Evolutionary conservation across 2,329 filamentous ascomycete species (phyloP).

Genomic region (Cercospora sp.): DNA sequence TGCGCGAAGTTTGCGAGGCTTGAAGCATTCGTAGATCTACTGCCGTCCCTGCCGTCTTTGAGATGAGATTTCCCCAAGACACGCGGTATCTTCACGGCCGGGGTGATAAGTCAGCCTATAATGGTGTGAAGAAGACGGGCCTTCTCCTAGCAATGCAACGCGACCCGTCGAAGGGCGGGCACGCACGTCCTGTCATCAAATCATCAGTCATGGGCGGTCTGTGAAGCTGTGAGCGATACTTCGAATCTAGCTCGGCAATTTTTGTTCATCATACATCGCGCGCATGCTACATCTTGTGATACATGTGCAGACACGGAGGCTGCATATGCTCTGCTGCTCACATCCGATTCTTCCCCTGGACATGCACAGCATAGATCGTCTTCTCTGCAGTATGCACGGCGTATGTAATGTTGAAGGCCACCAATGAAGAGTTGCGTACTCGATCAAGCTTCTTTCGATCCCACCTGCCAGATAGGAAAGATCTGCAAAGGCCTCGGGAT

Average conservation of each 20-base stretch:
- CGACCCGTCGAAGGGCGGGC: not conserved
- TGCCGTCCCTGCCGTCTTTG: not conserved
- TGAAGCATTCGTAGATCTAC: not conserved
- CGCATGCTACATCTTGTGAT: not conserved
- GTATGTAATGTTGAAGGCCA: not conserved
- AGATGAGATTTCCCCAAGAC: not conserved
- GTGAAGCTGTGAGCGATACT: not conserved
- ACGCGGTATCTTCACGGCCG: not conserved
- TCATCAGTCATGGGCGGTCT: not conserved
- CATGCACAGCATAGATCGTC: not conserved
- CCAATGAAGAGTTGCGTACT: not conserved
- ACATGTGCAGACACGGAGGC: not conserved
- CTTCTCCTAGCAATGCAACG: not conserved
- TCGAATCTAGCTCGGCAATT: not conserved
- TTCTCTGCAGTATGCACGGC: not conserved
- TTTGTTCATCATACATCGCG: not conserved
- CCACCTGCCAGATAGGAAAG: not conserved
- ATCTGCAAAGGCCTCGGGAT: conserved; percentile 1
- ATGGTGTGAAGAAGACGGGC: not conserved
- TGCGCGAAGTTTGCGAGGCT: not conserved
- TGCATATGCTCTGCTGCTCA: not conserved
- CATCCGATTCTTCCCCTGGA: not conserved
- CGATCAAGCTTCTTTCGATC: conserved; percentile 5
- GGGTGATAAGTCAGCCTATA: not conserved
- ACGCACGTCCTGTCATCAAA: not conserved